phyloP scores from a whole-genome alignment of 768 basidiomycete species.

The Lactarius sanguifluus region DNA sequence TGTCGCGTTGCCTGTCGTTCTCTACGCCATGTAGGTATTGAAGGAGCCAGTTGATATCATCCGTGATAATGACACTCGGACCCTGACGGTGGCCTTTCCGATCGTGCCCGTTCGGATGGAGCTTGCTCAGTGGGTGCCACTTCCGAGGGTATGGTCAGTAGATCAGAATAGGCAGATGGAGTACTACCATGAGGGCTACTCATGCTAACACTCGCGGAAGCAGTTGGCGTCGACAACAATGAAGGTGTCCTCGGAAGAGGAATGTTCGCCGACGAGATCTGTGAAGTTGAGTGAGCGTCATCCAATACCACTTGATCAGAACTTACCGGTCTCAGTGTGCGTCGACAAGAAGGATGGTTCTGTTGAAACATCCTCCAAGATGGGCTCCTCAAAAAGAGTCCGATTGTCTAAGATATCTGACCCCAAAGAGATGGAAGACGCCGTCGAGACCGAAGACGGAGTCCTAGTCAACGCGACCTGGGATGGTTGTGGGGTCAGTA shows the following conservation, averaged over 20 bases:
- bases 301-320: slow-evolving; percentile 3
- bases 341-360: slow-evolving; percentile 59
- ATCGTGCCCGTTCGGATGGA: not conserved
- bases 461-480: slow-evolving; percentile 37
- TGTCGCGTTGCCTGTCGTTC: no score
- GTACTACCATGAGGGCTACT: slow-evolving; percentile 47
- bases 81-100: not conserved
- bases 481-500: slow-evolving; percentile 24
- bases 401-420: slow-evolving; percentile 34
- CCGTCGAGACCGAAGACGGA: slow-evolving; percentile 35
- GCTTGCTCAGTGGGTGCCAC: slow-evolving; percentile 6
- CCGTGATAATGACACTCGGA: no score
- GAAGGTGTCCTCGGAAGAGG: slow-evolving; percentile 39
- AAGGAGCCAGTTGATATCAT: no score
- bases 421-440: slow-evolving; percentile 36
- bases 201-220: slow-evolving; percentile 48
- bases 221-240: slow-evolving; percentile 39
- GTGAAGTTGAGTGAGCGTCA: slow-evolving; percentile 15
- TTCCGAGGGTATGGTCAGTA: slow-evolving; percentile 47
- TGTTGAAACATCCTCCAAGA: slow-evolving; percentile 46
- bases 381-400: slow-evolving; percentile 31
- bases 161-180: slow-evolving; percentile 50
- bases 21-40: no score
- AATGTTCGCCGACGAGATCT: slow-evolving; percentile 38
- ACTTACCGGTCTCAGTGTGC: slow-evolving; percentile 35